Evolutionary conservation across 306 rosid species (phyloP).

Genomic region (Delonix regia): DNA sequence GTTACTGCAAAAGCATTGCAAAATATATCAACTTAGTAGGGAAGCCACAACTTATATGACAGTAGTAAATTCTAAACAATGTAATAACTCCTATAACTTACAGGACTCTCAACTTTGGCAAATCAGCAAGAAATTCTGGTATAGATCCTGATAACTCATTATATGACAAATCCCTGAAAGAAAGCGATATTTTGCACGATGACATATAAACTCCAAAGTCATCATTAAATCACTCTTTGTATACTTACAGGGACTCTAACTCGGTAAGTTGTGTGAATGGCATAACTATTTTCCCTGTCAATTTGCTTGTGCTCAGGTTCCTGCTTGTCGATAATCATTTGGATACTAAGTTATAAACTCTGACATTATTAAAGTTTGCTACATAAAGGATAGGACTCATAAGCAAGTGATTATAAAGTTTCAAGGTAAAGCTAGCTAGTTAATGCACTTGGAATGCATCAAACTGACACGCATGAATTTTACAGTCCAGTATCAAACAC

Average conservation of each 20-base stretch:
- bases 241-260: conserved; percentile 15
- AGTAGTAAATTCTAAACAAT: background rate
- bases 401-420: no score
- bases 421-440: no score
- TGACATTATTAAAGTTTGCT: no score
- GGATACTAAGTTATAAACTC: no score
- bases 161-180: conserved; percentile 44
- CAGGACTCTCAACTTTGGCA: background rate
- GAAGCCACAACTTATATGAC: no score
- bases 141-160: conserved; percentile 41
- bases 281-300: background rate
- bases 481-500: no score
- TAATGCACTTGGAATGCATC: no score
- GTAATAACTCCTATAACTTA: background rate
- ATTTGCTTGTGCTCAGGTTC: conserved; percentile 3
- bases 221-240: no score
- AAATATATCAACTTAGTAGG: no score
- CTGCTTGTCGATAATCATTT: background rate
- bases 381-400: no score
- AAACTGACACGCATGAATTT: no score
- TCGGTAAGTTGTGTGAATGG: background rate
- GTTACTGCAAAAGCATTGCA: conserved; percentile 1
- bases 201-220: no score
- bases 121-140: conserved; percentile 33
- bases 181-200: background rate